Evolutionary conservation across 2,329 filamentous ascomycete species (phyloP).

Genomic region (Diaporthe longicolla): DNA sequence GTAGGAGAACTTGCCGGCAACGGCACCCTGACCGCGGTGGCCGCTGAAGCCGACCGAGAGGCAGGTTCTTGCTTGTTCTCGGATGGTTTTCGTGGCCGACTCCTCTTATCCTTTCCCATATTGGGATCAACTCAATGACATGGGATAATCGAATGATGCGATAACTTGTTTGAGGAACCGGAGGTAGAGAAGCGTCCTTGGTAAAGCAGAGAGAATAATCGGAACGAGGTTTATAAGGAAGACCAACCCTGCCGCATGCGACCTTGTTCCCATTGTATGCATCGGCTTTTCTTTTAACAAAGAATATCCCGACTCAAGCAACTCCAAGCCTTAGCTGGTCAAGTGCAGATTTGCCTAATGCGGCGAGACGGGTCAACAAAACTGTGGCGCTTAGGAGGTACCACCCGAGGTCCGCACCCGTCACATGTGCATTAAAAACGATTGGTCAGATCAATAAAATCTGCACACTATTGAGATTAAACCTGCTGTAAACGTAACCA

Average conservation of each 20-base stretch:
- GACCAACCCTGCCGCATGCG: background rate
- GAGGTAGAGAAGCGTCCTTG: background rate
- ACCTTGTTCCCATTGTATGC: background rate
- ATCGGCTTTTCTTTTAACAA: background rate
- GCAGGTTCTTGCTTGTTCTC: background rate
- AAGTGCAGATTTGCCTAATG: conserved; percentile 7
- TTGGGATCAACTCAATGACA: background rate
- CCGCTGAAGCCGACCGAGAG: background rate
- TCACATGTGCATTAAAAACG: background rate
- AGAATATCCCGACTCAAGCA: background rate
- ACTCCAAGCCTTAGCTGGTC: background rate
- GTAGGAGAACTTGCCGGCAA: background rate
- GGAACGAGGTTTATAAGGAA: background rate
- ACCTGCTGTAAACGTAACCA: background rate
- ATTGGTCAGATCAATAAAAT: background rate
- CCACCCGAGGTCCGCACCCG: background rate
- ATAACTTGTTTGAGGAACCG: background rate
- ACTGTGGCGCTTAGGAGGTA: background rate
- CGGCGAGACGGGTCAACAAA: background rate
- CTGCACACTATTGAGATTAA: background rate
- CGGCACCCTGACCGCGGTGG: background rate
- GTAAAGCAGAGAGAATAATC: background rate
- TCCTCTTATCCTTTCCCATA: conserved; percentile 4
- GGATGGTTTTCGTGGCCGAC: background rate
- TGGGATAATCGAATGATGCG: background rate